phyloP scores from a whole-genome alignment of 805 yeast genomes.

The Torulaspora delbrueckii region DNA sequence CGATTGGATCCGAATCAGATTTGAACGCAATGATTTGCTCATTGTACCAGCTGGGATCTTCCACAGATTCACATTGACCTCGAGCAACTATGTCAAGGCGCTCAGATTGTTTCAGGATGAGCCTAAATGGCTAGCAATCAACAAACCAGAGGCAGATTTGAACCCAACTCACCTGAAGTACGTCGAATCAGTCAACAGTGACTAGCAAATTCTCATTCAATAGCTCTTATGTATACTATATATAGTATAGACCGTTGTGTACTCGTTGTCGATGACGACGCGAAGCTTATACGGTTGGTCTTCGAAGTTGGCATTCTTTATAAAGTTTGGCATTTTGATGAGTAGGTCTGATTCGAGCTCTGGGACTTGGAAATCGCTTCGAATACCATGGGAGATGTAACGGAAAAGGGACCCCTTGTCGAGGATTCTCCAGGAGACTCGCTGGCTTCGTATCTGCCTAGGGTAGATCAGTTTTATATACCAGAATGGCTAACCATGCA shows the following conservation, averaged over 20 bases:
- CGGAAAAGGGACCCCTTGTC: constrained; percentile 5
- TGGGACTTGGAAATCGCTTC: background rate
- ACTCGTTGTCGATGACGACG: constrained; percentile 1
- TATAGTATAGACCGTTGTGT: background rate
- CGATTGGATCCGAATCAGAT: constrained; percentile 72
- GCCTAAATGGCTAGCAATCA: constrained; percentile 92
- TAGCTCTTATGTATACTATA: no score
- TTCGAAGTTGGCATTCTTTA: background rate
- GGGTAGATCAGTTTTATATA: constrained; percentile 41
- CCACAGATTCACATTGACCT: constrained; percentile 82
- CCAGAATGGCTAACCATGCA: constrained; percentile 52
- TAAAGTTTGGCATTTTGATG: background rate
- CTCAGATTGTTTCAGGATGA: constrained; percentile 84
- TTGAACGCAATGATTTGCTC: constrained; percentile 58
- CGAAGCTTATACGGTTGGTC: background rate
- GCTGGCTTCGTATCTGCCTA: constrained; percentile 32
- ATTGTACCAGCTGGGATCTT: constrained; percentile 89
- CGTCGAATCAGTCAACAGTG: constrained; percentile 22
- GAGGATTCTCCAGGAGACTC: constrained; percentile 17
- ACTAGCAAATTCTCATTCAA: background rate
- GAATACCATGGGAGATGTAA: constrained; percentile 6
- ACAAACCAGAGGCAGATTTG: constrained; percentile 53
- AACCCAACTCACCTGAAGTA: constrained; percentile 46
- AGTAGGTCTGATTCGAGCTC: background rate
- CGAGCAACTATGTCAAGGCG: constrained; percentile 62